Base-by-base conservation (phyloP, 768 basidiomycete genomes). In the Bullera alba region DNA sequence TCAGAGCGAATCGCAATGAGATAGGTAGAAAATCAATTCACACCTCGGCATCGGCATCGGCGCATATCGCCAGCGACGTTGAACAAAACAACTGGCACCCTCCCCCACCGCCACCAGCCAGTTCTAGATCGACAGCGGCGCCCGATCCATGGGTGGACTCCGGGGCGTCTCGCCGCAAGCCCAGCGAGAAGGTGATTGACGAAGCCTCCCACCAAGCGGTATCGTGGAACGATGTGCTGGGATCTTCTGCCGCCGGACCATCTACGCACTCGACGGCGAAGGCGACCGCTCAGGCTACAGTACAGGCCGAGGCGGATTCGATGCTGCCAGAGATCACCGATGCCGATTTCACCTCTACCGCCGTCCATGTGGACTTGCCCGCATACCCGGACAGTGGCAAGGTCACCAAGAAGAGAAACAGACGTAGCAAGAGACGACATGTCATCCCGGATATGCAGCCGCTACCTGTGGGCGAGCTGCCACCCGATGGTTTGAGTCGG, bases 381-480 rank as follows among this genome's bases (percentile, higher is more conserved):
- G 32, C 10, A 10, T 10, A 34, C n/a, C 10, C 10, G n/a, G 10
- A 34, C 32, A 34, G 32, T 10, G 10, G n/a, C 32, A 34, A 34
- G 10, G n/a, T 34, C 32, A 34, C 10, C 10, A n/a, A 10, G 32
- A 10, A 10, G 32, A 34, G 10, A 34, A 10, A 10, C 32, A 34
- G n/a, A 34, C 26, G 45, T 15, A 5, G 27, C 15, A 28, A 42
- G 10, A 4, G 36, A 16, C 6, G 38, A 28, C 14, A 14, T 4
- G 86, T 10, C 76, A 75, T 19, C 76, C 28, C 75, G 77, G 63
- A 61, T 75, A 45, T 46, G 15, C 43, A 52, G n/a, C 50, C 25
- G 27, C 14, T 46, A 1, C 46, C 28, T 56, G 41, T 29, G 27
- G 22, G 60, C 57, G 5, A 69, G 23, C 30, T 41, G n/a, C 67